A percentile compares a stretch with the other conserved stretches of the same genome.
Conservation (phyloP, 2,329 filamentous ascomycete genomes). For the Talaromyces funiculosus region DNA sequence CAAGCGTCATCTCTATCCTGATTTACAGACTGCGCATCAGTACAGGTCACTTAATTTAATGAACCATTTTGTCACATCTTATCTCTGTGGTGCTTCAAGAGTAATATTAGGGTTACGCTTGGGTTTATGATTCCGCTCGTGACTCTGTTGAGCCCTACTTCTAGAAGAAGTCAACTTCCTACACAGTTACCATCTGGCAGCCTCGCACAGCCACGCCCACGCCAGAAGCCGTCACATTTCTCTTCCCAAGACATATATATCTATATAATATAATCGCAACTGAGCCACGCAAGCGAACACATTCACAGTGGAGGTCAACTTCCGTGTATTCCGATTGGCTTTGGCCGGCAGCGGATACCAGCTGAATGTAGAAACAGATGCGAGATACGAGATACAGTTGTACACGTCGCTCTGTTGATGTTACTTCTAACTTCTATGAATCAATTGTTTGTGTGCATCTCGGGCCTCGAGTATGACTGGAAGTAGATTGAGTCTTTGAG, state of each 20-base stretch:
- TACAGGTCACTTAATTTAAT: not conserved
- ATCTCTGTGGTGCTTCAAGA: too few species aligned
- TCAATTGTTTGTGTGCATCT: not conserved
- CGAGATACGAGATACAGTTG: not conserved
- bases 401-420: not conserved
- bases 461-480: too few species aligned
- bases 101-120: not conserved
- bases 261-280: too few species aligned
- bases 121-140: not conserved
- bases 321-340: slow-evolving; percentile 1
- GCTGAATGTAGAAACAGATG: not conserved
- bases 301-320: not conserved
- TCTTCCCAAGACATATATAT: not conserved
- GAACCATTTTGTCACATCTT: not conserved
- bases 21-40: not conserved
- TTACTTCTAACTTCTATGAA: not conserved
- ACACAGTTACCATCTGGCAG: not conserved
- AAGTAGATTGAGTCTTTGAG: too few species aligned
- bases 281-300: not conserved
- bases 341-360: not conserved
- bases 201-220: not conserved
- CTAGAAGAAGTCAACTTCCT: not conserved
- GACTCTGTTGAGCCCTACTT: not conserved
- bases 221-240: not conserved
- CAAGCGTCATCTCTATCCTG: not conserved